phyloP scores from a whole-genome alignment of 495 filamentous ascomycete species.

The Hyaloscypha bicolor region DNA sequence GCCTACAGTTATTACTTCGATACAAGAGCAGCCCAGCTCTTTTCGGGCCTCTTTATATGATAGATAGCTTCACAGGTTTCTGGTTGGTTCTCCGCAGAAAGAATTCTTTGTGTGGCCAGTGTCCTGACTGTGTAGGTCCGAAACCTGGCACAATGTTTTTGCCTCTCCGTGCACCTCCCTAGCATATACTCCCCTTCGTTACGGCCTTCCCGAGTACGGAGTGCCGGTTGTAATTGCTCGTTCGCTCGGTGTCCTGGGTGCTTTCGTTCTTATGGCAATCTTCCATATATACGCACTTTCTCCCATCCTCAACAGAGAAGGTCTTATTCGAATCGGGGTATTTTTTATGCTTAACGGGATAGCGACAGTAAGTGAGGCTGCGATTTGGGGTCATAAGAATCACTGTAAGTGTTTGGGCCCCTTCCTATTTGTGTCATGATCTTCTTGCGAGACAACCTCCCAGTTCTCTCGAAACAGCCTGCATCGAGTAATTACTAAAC shows the following conservation, averaged over 20 bases:
- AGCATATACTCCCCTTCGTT: conserved; percentile 35
- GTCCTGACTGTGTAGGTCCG: conserved; percentile 32
- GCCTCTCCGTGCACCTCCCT: conserved; percentile 38
- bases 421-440: neutral
- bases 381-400: conserved; percentile 39
- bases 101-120: neutral
- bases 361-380: conserved; percentile 36
- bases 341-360: conserved; percentile 43
- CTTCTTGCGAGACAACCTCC: neutral
- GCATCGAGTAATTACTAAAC: neutral
- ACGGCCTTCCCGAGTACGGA: conserved; percentile 32
- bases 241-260: conserved; percentile 35
- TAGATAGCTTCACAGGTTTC: conserved; percentile 38
- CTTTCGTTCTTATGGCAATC: conserved; percentile 38
- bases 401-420: conserved; percentile 21
- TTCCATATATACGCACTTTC: conserved; percentile 40
- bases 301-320: conserved; percentile 34
- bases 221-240: conserved; percentile 32
- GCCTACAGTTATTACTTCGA: conserved; percentile 37
- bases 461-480: neutral
- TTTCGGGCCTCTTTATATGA: conserved; percentile 41
- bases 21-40: conserved; percentile 40
- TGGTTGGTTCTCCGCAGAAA: conserved; percentile 27
- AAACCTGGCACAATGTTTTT: conserved; percentile 45
- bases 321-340: conserved; percentile 32